phyloP scores from a whole-genome alignment of 148 eudicot genomes.

The Silene conica region DNA sequence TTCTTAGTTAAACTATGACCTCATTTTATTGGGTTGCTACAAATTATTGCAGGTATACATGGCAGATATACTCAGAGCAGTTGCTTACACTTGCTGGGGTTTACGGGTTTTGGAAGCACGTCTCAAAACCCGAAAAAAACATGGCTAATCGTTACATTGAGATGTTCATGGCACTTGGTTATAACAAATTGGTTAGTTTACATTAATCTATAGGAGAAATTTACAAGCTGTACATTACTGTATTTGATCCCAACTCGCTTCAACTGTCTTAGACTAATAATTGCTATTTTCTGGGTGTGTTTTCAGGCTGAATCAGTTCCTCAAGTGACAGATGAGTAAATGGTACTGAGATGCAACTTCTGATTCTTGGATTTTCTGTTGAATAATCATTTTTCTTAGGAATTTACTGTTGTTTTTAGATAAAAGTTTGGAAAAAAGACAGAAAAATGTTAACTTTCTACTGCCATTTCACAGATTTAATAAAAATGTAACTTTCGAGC shows the following conservation, averaged over 20 bases:
- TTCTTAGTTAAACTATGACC: too few species aligned
- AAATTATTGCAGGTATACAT: constrained; percentile 55
- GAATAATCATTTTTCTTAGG: neutral
- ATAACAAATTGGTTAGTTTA: constrained; percentile 13
- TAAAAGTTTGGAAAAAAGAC: neutral
- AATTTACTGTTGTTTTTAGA: neutral
- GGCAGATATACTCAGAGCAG: constrained; percentile 91
- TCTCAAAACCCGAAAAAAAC: constrained; percentile 66
- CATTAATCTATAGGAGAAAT: neutral
- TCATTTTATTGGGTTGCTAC: too few species aligned
- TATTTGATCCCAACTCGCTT: too few species aligned
- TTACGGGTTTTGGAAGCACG: constrained; percentile 95
- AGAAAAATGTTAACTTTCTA: too few species aligned
- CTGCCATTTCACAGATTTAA: too few species aligned
- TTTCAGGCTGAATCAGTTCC: constrained; percentile 5
- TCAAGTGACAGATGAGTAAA: neutral
- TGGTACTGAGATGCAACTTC: neutral
- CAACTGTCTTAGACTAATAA: too few species aligned
- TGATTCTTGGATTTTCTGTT: neutral
- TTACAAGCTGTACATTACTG: too few species aligned
- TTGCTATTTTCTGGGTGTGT: too few species aligned
- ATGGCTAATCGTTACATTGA: constrained; percentile 83
- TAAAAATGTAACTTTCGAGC: too few species aligned
- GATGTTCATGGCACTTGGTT: constrained; percentile 76
- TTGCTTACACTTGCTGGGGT: constrained; percentile 85